A percentile compares a stretch with the other conserved stretches of the same genome.
These are phyloP conservation scores for Dictyostelium capitatum DNA, from an alignment of 78 protist genomes.

Conservation along the genomic window DNA sequence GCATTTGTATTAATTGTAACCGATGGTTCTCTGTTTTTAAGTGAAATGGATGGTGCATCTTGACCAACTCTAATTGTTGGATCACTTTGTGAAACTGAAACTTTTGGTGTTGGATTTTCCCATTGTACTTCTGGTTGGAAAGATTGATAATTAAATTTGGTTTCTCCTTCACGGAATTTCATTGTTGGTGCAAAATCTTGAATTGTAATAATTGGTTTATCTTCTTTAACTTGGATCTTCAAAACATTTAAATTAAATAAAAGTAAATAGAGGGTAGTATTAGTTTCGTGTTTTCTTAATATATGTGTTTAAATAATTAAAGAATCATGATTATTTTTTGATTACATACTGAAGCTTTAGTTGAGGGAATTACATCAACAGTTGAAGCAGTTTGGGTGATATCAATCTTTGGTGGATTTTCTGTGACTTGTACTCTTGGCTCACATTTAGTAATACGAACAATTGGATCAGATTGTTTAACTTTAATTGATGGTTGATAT, in stretches of 20 bases:
- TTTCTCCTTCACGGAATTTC: constrained; percentile 1
- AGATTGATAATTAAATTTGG: constrained; percentile 6
- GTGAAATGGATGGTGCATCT: constrained; percentile 20
- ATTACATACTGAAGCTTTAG: constrained; percentile 46
- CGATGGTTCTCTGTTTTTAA: constrained; percentile 42
- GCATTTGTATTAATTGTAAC: constrained; percentile 54
- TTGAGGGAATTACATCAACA: constrained; percentile 75
- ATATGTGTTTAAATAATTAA: too few species aligned
- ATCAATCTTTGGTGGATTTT: constrained; percentile 51
- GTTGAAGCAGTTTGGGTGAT: constrained; percentile 46
- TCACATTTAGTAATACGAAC: constrained; percentile 42
- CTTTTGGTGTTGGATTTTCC: constrained; percentile 38
- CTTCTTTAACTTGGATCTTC: constrained; percentile 72
- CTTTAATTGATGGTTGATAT: constrained; percentile 61
- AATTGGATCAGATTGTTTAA: constrained; percentile 66
- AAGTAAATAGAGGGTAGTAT: not conserved
- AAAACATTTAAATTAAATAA: too few species aligned
- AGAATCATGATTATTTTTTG: too few species aligned
- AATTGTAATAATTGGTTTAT: constrained; percentile 40
- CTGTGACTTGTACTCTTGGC: constrained; percentile 50
- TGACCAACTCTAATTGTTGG: constrained; percentile 22
- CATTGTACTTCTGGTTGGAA: constrained; percentile 44
- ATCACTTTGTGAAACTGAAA: constrained; percentile 39
- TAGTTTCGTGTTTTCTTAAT: too few species aligned
- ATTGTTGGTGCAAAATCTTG: constrained; percentile 43